Evolutionary conservation across 2,329 filamentous ascomycete genomes (phyloP).

Genomic region (Phyllachora maydis): DNA sequence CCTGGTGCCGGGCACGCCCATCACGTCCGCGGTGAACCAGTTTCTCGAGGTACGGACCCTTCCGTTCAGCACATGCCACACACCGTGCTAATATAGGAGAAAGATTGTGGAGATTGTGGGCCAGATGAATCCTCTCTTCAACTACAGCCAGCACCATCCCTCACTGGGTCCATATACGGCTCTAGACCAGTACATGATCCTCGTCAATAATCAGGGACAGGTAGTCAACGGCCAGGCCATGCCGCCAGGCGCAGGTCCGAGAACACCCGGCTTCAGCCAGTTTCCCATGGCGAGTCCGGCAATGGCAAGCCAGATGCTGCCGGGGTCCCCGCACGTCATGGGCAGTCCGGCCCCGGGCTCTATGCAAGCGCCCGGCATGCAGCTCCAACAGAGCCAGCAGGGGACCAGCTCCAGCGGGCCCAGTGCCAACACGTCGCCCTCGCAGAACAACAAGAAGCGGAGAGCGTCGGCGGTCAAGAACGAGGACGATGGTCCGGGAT

Average conservation of each 20-base stretch:
- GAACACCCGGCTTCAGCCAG: constrained; percentile 32
- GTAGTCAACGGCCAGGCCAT: constrained; percentile 27
- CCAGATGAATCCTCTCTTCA: constrained; percentile 44
- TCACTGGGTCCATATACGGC: constrained; percentile 33
- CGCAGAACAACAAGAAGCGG: constrained; percentile 30
- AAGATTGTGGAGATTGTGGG: constrained; percentile 46
- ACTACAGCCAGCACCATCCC: constrained; percentile 32
- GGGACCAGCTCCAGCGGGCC: constrained; percentile 44
- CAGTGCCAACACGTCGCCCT: constrained; percentile 44
- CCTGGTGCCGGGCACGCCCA: constrained; percentile 33
- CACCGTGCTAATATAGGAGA: too few relatives aligned
- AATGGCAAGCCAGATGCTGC: constrained; percentile 35
- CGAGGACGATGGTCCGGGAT: constrained; percentile 28
- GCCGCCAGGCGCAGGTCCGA: constrained; percentile 21
- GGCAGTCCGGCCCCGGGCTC: constrained; percentile 39
- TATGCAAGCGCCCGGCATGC: constrained; percentile 46
- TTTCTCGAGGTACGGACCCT: constrained; percentile 40
- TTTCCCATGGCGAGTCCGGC: constrained; percentile 41
- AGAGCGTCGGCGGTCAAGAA: constrained; percentile 34
- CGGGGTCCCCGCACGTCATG: constrained; percentile 39
- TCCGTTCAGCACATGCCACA: too few relatives aligned
- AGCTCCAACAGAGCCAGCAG: constrained; percentile 46
- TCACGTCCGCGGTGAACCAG: constrained; percentile 38
- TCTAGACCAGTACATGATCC: constrained; percentile 36
- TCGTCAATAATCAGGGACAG: constrained; percentile 17